phyloP scores from a whole-genome alignment of 164 flowering plant genomes.

The Vitis labrusca region DNA sequence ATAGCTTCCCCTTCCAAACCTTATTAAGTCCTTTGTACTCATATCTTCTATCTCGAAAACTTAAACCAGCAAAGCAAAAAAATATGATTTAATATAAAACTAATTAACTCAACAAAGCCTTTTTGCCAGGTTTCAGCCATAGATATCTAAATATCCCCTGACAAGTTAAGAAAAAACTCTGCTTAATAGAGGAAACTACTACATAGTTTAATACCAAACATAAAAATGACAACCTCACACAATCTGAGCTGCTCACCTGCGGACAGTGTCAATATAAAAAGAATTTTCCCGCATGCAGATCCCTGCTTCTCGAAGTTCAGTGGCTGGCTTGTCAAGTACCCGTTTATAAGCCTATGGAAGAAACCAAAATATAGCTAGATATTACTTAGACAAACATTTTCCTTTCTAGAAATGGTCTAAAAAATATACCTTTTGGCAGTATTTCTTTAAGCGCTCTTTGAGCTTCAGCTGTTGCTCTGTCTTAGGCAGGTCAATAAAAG shows the following conservation, averaged over 20 bases:
- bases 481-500: conserved; percentile 89
- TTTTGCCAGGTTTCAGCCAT: background rate
- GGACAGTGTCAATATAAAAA: conserved; percentile 96
- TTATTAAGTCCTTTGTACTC: conserved; percentile 98
- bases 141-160: too few relatives aligned
- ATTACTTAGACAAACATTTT: background rate
- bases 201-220: background rate
- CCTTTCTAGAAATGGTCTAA: background rate
- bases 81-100: background rate
- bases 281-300: conserved; percentile 99
- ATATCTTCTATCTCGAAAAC: conserved; percentile 98
- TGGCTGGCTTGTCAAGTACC: conserved; percentile 88
- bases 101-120: background rate
- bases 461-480: conserved; percentile 77
- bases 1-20: conserved; percentile 93
- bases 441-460: conserved; percentile 92
- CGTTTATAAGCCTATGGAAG: conserved; percentile 81
- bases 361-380: conserved; percentile 4
- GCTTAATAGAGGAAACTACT: too few relatives aligned
- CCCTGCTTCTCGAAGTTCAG: conserved; percentile 95
- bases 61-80: conserved; percentile 25
- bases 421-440: conserved; percentile 83
- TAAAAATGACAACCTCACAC: background rate
- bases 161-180: too few relatives aligned
- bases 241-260: conserved; percentile 59